phyloP scores from a whole-genome alignment of 2,329 filamentous ascomycete species.

The Penicillium sp. region DNA sequence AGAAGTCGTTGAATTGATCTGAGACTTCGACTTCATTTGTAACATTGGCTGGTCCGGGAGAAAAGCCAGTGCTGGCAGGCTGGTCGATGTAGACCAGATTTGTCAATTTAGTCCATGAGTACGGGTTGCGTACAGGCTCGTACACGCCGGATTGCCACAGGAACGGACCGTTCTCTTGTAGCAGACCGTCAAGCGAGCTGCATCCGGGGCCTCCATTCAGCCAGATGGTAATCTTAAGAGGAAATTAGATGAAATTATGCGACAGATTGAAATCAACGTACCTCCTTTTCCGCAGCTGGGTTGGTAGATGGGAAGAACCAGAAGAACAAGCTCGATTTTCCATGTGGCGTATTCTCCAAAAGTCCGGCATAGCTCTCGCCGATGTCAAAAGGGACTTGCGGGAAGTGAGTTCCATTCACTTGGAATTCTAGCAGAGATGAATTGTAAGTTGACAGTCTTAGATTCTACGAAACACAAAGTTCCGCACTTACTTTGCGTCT shows the following conservation, averaged over 20 bases:
- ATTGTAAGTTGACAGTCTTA: not conserved
- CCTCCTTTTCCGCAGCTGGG: constrained; percentile 42
- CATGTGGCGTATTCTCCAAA: constrained; percentile 51
- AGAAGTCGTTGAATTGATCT: constrained; percentile 73
- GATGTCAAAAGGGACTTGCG: constrained; percentile 68
- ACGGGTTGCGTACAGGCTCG: constrained; percentile 64
- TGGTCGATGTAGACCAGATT: constrained; percentile 65
- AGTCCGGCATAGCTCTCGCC: constrained; percentile 50
- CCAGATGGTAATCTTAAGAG: constrained; percentile 36
- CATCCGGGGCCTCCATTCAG: constrained; percentile 56
- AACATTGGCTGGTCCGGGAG: constrained; percentile 63
- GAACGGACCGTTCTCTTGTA: constrained; percentile 76
- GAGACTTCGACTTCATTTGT: constrained; percentile 67
- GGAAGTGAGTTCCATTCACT: constrained; percentile 64
- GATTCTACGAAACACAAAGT: not conserved
- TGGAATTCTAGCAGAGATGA: constrained; percentile 52
- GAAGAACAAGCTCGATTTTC: constrained; percentile 50
- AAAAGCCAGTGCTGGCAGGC: constrained; percentile 64
- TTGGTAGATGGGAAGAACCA: constrained; percentile 51
- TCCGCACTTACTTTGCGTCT: constrained; percentile 14
- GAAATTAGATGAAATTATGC: not conserved
- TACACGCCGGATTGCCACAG: constrained; percentile 68
- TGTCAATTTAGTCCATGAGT: constrained; percentile 69
- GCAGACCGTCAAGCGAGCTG: constrained; percentile 63
- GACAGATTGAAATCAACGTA: constrained; percentile 16